Conservation (phyloP, 2,329 filamentous ascomycete genomes). For the Cordyceps pruinosa region DNA sequence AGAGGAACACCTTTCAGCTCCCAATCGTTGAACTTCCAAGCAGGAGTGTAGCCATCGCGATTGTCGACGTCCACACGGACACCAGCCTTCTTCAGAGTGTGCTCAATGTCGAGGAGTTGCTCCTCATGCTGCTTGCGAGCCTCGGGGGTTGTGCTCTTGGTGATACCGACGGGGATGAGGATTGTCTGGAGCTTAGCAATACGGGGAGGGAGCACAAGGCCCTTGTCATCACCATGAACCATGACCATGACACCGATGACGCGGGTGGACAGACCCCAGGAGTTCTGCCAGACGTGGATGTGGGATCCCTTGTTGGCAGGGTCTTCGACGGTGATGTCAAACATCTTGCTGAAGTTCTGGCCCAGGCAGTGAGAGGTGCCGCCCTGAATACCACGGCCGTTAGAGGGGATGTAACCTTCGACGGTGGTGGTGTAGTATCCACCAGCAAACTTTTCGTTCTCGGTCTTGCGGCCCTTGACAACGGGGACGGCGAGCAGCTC, state of each 20-base stretch:
- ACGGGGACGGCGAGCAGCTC: constrained; percentile 91
- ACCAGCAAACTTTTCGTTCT: constrained; percentile 97
- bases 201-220: constrained; percentile 84
- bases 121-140: constrained; percentile 69
- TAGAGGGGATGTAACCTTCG: constrained; percentile 93
- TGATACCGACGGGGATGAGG: constrained; percentile 88
- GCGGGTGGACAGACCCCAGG: constrained; percentile 95
- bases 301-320: constrained; percentile 73
- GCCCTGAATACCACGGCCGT: constrained; percentile 93
- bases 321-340: constrained; percentile 94
- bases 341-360: constrained; percentile 99
- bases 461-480: constrained; percentile 88
- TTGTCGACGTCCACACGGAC: constrained; percentile 76
- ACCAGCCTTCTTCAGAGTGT: constrained; percentile 62
- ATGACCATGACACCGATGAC: constrained; percentile 99
- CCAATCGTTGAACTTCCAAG: constrained; percentile 99
- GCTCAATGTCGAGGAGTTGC: constrained; percentile 64
- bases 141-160: constrained; percentile 75
- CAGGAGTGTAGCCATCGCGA: constrained; percentile 86
- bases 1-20: constrained; percentile 94
- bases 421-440: constrained; percentile 95
- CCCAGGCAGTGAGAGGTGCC: constrained; percentile 91
- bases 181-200: constrained; percentile 82
- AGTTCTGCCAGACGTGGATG: constrained; percentile 95
- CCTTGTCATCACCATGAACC: constrained; percentile 94